A percentile compares a stretch with the other conserved stretches of the same genome.
These are phyloP conservation scores for Blepharisma stoltei DNA, from an alignment of 73 alveolate genomes.

Conservation along the genomic window DNA sequence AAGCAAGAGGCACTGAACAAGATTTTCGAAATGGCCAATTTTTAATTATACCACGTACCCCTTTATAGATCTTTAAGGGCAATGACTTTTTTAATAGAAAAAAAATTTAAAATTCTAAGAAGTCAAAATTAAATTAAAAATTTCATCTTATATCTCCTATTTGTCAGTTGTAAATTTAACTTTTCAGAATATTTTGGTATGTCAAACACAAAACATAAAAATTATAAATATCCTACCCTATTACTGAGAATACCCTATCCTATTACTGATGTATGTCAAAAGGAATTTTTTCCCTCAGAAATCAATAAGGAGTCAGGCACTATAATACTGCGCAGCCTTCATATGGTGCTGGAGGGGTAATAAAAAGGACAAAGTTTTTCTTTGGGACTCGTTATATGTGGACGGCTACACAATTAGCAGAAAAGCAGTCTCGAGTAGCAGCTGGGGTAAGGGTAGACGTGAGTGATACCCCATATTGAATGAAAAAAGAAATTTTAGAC, in stretches of 20 bases:
- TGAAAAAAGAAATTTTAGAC: conserved; percentile 37
- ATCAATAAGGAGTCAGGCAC: too few relatives aligned
- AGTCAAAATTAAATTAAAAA: too few relatives aligned
- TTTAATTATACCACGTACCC: too few relatives aligned
- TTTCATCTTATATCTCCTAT: too few relatives aligned
- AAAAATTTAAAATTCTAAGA: too few relatives aligned
- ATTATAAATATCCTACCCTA: conserved; percentile 36
- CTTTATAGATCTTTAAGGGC: too few relatives aligned
- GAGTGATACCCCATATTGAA: conserved; percentile 67
- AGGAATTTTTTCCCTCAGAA: neutral
- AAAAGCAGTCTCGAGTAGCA: conserved; percentile 68
- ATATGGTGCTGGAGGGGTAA: conserved; percentile 47
- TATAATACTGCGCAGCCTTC: conserved; percentile 75
- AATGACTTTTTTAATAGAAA: too few relatives aligned
- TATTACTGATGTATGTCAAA: neutral
- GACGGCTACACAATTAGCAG: conserved; percentile 68
- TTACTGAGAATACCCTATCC: conserved; percentile 9
- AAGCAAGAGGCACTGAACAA: neutral
- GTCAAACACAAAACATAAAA: conserved; percentile 5
- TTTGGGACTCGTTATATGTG: conserved; percentile 82
- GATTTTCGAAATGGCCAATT: conserved; percentile 17
- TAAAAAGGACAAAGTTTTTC: conserved; percentile 81
- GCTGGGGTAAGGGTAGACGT: conserved; percentile 87
- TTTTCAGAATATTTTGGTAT: too few relatives aligned
- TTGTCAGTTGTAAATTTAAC: too few relatives aligned